A percentile compares a stretch with the other conserved stretches of the same genome.
phyloP scores from a whole-genome alignment of 164 flowering plant genomes.

The Platanus orientalis region DNA sequence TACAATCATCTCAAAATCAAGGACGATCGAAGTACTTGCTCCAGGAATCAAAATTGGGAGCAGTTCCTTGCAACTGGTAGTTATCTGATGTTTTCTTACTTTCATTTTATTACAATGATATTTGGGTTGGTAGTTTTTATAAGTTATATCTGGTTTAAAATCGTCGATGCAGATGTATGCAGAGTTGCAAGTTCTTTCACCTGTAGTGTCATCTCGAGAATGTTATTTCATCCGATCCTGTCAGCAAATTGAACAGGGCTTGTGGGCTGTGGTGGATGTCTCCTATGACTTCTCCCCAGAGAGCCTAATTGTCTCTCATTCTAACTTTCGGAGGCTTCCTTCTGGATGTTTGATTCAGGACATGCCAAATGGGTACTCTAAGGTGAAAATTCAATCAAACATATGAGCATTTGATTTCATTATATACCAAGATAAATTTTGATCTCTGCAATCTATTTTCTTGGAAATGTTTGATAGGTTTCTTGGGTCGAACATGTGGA shows the following conservation, averaged over 20 bases:
- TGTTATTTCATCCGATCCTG: slow-evolving; percentile 73
- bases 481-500: slow-evolving; percentile 58
- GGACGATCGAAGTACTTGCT: slow-evolving; percentile 42
- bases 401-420: slow-evolving; percentile 68
- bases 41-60: slow-evolving; percentile 39
- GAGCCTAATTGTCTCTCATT: slow-evolving; percentile 46
- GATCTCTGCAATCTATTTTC: no score
- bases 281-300: slow-evolving; percentile 47
- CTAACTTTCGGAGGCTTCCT: no score
- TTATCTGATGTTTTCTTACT: no score
- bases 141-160: no score
- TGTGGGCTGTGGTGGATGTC: slow-evolving; percentile 83
- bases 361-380: no score
- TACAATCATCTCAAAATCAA: slow-evolving; percentile 46
- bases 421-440: slow-evolving; percentile 58
- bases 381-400: slow-evolving; percentile 72
- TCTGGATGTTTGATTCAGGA: no score
- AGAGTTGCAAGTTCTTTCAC: slow-evolving; percentile 69
- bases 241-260: slow-evolving; percentile 64
- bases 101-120: no score
- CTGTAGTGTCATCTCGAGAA: slow-evolving; percentile 59
- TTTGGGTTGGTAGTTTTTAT: no score
- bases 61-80: slow-evolving; percentile 73
- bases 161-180: slow-evolving; percentile 55
- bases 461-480: slow-evolving; percentile 28